Evolutionary conservation across 2,329 filamentous ascomycete species (phyloP), one percentile per base, ranked within the genome.

Genomic region (Stagonosporopsis cucurbitacearum): DNA sequence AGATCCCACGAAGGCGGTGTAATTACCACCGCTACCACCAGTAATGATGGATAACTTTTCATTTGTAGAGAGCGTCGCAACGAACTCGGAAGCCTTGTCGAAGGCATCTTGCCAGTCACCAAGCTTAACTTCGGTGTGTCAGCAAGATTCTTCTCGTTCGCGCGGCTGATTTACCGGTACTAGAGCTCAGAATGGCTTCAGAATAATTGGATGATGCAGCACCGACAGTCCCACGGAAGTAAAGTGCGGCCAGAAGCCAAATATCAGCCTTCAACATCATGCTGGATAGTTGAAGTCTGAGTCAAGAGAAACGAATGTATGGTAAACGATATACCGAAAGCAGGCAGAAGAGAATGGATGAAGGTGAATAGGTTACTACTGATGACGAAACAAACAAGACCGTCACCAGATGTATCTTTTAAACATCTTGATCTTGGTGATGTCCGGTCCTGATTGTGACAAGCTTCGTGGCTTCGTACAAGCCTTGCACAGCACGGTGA

Each of bases 11-110:
- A 56, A 19, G 19, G 50, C 54, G 15, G 58, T 46, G 13, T 56
- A 58, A 19, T 55, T 58, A 17, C 51, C 41, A 19, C 51, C 55
- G 26, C 44, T 49, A 19, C 50, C 40, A 63, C 71, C 39, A 59
- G 69, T 50, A 65, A 72, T 32, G 22, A 70, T 65, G 60, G 73
- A 77, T 13, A 77, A 64, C 50, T 79, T 79, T 33, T 79, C 76
- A 19, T 72, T 68, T 6, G 71, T 59, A 1, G 72, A 75, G 22
- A 79, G 62, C 22, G 72, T 62, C 2, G 66, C 66, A n/a, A 77
- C 71, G 17, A 79, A 70, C 2, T 60, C 60, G 33, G 68, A 68
- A 3, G 77, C 77, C 54, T 76, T 73, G 20, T 57, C 36, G 26
- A 65, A 66, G 3, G 62, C 64, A 43, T 59, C 36, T n/a, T 62